These are phyloP conservation scores for Spongispora temasekensis DNA, from an alignment of 1,284 basidiomycete species.

Conservation along the genomic window DNA sequence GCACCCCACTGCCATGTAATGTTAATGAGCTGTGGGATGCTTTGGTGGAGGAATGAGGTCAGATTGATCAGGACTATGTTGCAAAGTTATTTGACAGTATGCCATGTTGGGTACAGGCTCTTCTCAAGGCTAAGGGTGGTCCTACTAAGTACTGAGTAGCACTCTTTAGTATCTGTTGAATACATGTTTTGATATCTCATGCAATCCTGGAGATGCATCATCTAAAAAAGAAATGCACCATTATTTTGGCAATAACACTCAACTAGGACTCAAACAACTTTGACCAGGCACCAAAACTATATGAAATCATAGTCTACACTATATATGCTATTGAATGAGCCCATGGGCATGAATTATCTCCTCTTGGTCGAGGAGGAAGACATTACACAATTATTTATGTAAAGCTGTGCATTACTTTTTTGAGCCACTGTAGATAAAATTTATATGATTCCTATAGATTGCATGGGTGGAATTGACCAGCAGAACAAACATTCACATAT, in stretches of 20 bases:
- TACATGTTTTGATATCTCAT: not conserved
- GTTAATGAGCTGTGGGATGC: not conserved
- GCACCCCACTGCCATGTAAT: not conserved
- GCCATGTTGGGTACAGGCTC: not conserved
- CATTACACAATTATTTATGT: not conserved
- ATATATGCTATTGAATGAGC: not conserved
- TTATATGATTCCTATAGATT: too few relatives aligned
- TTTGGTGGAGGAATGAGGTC: conserved; percentile 1
- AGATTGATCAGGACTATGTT: not conserved
- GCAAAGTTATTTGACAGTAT: not conserved
- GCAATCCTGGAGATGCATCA: not conserved
- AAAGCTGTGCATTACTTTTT: not conserved
- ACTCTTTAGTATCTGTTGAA: too few relatives aligned
- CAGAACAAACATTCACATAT: too few relatives aligned
- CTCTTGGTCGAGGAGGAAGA: not conserved
- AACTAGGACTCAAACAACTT: not conserved
- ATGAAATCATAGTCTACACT: not conserved
- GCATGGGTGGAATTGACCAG: too few relatives aligned
- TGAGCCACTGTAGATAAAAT: too few relatives aligned
- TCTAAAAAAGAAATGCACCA: not conserved
- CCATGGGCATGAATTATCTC: not conserved
- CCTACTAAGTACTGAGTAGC: too few relatives aligned
- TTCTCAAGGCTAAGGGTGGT: not conserved
- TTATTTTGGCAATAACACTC: not conserved
- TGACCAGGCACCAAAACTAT: not conserved